A percentile compares a stretch with the other conserved stretches of the same genome.
phyloP scores from a whole-genome alignment of 352 stramenopile genomes.

The Plasmopara halstedii region DNA sequence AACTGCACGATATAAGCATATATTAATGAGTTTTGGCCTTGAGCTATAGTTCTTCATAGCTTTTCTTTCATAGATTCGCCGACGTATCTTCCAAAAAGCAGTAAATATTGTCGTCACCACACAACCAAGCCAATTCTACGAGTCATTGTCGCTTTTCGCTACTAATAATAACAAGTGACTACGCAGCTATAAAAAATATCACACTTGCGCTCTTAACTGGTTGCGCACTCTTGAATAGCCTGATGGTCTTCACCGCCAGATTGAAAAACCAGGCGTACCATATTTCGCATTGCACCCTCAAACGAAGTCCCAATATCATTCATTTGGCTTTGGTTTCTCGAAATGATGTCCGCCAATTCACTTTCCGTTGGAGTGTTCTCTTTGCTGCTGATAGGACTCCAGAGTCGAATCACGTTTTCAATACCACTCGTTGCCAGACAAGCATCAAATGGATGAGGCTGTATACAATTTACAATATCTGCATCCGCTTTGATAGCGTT shows the following conservation, averaged over 20 bases:
- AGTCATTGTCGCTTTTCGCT: too few species aligned
- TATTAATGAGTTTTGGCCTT: too few species aligned
- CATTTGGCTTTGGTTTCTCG: slow-evolving; percentile 66
- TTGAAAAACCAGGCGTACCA: slow-evolving; percentile 67
- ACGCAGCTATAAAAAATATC: neutral
- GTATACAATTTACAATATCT: slow-evolving; percentile 87
- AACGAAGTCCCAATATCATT: slow-evolving; percentile 37
- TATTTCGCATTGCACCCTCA: slow-evolving; percentile 40
- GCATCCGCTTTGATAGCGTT: slow-evolving; percentile 77
- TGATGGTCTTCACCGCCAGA: slow-evolving; percentile 34
- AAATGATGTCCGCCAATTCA: slow-evolving; percentile 46
- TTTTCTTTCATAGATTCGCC: too few species aligned
- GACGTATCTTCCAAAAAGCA: too few species aligned
- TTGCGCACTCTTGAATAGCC: slow-evolving; percentile 61
- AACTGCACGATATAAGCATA: too few species aligned
- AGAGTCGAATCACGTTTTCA: slow-evolving; percentile 75
- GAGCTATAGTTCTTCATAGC: too few species aligned
- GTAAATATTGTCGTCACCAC: too few species aligned
- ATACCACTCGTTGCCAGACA: slow-evolving; percentile 80
- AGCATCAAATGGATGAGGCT: slow-evolving; percentile 65
- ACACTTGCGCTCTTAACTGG: slow-evolving; percentile 25
- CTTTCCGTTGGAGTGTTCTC: slow-evolving; percentile 34
- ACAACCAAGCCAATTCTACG: too few species aligned
- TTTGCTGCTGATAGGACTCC: slow-evolving; percentile 44
- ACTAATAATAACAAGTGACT: neutral